A percentile compares a stretch with the other conserved stretches of the same genome.
These are phyloP conservation scores for Pascua sp. DNA, from an alignment of 1,284 basidiomycete species.

Conservation along the genomic window DNA sequence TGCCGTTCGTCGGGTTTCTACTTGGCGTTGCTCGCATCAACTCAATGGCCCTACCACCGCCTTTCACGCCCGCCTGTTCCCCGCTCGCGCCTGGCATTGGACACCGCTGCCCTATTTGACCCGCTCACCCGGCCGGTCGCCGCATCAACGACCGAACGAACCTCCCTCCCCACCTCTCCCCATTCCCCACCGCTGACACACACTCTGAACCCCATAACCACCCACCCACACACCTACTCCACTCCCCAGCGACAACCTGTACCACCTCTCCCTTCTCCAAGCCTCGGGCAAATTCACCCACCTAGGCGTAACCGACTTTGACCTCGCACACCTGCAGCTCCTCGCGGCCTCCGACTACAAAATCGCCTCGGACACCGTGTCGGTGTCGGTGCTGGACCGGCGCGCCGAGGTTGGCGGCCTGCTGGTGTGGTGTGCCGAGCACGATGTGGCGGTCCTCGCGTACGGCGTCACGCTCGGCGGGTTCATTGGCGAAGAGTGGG, in stretches of 20 bases:
- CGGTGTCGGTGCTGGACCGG: constrained; percentile 19
- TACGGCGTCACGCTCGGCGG: constrained; percentile 20
- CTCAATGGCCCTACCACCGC: too few species aligned
- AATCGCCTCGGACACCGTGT: constrained; percentile 17
- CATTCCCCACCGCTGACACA: too few species aligned
- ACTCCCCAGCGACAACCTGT: constrained; percentile 1
- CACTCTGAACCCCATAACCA: too few species aligned
- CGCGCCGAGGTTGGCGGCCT: constrained; percentile 14
- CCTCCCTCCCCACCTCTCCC: too few species aligned
- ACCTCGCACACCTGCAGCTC: constrained; percentile 20
- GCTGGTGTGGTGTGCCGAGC: constrained; percentile 7
- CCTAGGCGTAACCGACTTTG: constrained; percentile 23
- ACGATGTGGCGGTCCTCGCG: constrained; percentile 17
- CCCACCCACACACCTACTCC: background rate
- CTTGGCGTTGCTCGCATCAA: too few species aligned
- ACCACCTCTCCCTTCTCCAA: background rate
- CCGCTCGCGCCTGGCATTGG: too few species aligned
- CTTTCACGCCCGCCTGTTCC: too few species aligned
- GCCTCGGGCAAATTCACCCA: background rate
- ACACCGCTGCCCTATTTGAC: too few species aligned
- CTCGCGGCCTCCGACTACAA: constrained; percentile 12
- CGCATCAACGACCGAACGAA: too few species aligned
- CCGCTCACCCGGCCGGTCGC: too few species aligned
- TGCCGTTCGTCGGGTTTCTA: too few species aligned
- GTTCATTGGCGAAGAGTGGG: constrained; percentile 17